Evolutionary conservation across 139 green algal genomes (phyloP).

Genomic region (Chlorella sp.): DNA sequence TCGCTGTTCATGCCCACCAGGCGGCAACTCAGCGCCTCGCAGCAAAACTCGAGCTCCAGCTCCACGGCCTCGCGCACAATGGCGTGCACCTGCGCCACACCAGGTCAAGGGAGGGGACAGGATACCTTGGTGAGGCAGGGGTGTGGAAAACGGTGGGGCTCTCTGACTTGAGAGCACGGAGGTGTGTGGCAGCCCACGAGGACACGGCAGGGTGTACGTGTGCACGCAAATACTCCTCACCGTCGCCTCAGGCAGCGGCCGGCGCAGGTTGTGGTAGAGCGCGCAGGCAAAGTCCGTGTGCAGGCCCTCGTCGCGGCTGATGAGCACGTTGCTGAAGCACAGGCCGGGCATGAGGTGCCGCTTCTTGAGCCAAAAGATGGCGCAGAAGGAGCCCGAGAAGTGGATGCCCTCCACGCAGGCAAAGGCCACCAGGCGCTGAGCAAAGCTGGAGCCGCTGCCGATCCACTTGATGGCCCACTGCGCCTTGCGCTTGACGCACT

Average conservation of each 20-base stretch:
- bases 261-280: constrained; percentile 83
- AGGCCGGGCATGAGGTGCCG: constrained; percentile 93
- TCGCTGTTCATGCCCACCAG: too few species aligned
- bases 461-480: constrained; percentile 98
- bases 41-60: constrained; percentile 93
- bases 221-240: too few species aligned
- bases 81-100: not conserved
- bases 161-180: too few species aligned
- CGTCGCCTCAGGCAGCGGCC: too few species aligned
- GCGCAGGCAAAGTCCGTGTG: constrained; percentile 97
- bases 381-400: constrained; percentile 90
- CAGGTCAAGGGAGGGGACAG: too few species aligned
- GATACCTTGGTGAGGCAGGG: too few species aligned
- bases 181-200: too few species aligned
- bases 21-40: too few species aligned
- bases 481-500: constrained; percentile 82
- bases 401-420: constrained; percentile 97
- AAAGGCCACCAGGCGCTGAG: constrained; percentile 75
- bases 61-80: constrained; percentile 74
- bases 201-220: too few species aligned
- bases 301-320: constrained; percentile 94
- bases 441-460: constrained; percentile 12
- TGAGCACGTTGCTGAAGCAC: constrained; percentile 98
- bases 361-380: constrained; percentile 99
- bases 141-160: too few species aligned